Percentiles rank a stretch among this genome's conserved stretches.
Evolutionary conservation across 2,329 filamentous ascomycete species (phyloP).

Genomic region (Cladosporium velox): DNA sequence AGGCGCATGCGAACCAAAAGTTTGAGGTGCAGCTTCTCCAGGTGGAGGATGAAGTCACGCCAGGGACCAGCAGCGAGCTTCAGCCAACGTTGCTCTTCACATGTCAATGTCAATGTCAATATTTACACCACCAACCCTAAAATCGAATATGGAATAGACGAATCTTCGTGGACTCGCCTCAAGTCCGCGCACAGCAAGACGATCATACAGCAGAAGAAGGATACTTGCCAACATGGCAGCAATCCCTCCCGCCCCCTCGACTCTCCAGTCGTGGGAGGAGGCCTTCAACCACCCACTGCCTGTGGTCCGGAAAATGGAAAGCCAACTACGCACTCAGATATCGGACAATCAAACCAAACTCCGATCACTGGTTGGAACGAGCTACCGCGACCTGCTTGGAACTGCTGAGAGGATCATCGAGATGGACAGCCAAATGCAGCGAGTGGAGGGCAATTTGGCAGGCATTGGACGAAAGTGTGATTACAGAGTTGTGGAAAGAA

Average conservation of each 20-base stretch:
- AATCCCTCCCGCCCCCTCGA: slow-evolving; percentile 41
- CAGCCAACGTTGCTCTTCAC: slow-evolving; percentile 18
- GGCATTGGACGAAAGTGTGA: slow-evolving; percentile 78
- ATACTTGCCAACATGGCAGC: slow-evolving; percentile 6
- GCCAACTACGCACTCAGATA: slow-evolving; percentile 63
- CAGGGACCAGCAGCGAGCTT: background rate
- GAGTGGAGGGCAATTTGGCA: slow-evolving; percentile 70
- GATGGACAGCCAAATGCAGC: slow-evolving; percentile 78
- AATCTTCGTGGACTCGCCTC: background rate
- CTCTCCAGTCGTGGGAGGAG: slow-evolving; percentile 64
- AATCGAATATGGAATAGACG: background rate
- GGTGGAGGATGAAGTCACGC: slow-evolving; percentile 1
- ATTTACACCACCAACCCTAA: background rate
- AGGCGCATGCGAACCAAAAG: slow-evolving; percentile 13
- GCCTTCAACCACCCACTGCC: slow-evolving; percentile 67
- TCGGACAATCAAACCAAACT: slow-evolving; percentile 66
- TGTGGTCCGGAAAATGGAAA: slow-evolving; percentile 62
- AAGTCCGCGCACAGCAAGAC: background rate
- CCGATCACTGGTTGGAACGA: slow-evolving; percentile 64
- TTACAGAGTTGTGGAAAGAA: slow-evolving; percentile 64
- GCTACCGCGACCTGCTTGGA: slow-evolving; percentile 85
- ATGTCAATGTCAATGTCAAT: slow-evolving; percentile 13
- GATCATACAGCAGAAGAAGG: background rate
- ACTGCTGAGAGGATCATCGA: slow-evolving; percentile 92
- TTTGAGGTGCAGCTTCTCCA: slow-evolving; percentile 19